phyloP scores from a whole-genome alignment of 208 protist genomes.

The Acanthamoeba lenticulata region DNA sequence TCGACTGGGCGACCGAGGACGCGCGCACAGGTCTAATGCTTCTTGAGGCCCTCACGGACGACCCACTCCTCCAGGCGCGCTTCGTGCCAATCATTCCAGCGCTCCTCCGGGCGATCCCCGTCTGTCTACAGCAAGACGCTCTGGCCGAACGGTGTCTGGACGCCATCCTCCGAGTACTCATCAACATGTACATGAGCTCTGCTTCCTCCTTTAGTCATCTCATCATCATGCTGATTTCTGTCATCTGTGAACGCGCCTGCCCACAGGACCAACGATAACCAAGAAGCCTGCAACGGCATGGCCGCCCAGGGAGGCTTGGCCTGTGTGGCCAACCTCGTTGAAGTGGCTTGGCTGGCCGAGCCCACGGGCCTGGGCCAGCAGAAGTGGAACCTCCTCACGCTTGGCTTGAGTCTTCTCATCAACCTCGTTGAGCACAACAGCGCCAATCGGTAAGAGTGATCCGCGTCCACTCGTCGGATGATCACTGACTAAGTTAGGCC shows the following conservation, averaged over 20 bases:
- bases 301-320: background rate
- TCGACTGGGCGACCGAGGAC: background rate
- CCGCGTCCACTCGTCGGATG: background rate
- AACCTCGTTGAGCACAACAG: conserved; percentile 14
- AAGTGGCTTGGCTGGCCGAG: background rate
- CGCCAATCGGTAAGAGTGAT: background rate
- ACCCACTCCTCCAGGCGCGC: background rate
- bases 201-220: background rate
- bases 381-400: conserved; percentile 24
- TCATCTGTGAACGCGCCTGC: too few species aligned
- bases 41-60: background rate
- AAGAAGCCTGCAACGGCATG: background rate
- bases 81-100: background rate
- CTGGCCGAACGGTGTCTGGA: background rate
- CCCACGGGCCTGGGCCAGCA: background rate
- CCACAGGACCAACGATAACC: background rate
- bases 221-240: background rate
- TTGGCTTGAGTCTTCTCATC: background rate
- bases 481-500: background rate
- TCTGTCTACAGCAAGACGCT: background rate
- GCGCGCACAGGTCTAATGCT: background rate
- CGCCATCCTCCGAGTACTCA: background rate
- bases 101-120: background rate
- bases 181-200: background rate
- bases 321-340: background rate